Conservation (phyloP, 495 filamentous ascomycete genomes). For the Copromyces sp. region DNA sequence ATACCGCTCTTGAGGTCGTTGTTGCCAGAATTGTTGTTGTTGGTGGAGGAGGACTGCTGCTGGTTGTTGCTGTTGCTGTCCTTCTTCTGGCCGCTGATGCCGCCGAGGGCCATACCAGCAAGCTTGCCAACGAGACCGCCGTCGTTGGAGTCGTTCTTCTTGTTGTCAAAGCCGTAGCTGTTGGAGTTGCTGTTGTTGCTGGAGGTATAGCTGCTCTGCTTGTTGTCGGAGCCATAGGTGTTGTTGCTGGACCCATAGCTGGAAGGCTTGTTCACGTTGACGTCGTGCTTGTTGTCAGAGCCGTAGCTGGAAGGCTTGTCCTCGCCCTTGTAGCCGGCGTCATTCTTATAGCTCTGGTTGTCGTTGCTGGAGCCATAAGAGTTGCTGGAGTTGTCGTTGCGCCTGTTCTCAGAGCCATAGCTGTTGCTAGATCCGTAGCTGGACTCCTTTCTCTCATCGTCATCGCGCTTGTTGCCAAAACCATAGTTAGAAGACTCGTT, state of each 20-base stretch:
- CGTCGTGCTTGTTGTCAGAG: constrained; percentile 17
- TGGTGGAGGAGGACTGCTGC: constrained; percentile 7
- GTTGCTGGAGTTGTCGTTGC: neutral
- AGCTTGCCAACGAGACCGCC: constrained; percentile 43
- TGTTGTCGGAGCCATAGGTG: constrained; percentile 15
- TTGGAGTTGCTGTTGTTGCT: constrained; percentile 9
- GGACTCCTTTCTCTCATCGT: no score
- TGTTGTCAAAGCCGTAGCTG: constrained; percentile 8
- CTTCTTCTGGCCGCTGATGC: constrained; percentile 4
- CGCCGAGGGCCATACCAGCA: neutral
- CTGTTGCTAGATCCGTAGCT: no score
- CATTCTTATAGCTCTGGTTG: neutral
- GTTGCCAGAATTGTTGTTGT: constrained; percentile 8
- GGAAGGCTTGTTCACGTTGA: constrained; percentile 28
- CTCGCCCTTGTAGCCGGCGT: neutral
- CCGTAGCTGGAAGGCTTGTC: neutral
- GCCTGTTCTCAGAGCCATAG: neutral
- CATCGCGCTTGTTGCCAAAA: neutral
- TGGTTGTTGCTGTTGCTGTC: constrained; percentile 2
- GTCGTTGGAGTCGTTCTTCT: constrained; percentile 7
- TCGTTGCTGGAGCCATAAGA: neutral
- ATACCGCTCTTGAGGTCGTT: constrained; percentile 18
- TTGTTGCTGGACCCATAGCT: constrained; percentile 9
- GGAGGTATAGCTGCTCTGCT: constrained; percentile 1
- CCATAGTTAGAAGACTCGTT: neutral